A percentile compares a stretch with the other conserved stretches of the same genome.
phyloP scores from a whole-genome alignment of 2,329 filamentous ascomycete species.

The Epichloe festucae region DNA sequence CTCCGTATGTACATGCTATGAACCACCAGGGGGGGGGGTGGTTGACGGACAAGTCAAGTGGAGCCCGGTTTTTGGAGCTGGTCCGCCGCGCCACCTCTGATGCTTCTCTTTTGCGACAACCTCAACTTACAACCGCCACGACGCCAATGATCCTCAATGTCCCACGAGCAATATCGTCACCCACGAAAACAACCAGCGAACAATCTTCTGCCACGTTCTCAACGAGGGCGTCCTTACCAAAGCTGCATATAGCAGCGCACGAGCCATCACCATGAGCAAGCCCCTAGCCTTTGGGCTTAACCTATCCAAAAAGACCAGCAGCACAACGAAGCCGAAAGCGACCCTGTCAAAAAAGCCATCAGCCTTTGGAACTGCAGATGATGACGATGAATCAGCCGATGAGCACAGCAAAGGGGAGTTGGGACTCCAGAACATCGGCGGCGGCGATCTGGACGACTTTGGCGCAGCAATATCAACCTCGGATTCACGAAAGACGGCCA shows the following conservation, averaged over 20 bases:
- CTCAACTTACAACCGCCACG: not conserved
- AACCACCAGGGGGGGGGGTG: too few relatives aligned
- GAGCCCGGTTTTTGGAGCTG: not conserved
- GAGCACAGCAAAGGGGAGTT: conserved; percentile 24
- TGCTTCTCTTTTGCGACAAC: not conserved
- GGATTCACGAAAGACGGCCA: conserved; percentile 20
- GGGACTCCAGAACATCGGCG: conserved; percentile 47
- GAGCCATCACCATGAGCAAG: conserved; percentile 30
- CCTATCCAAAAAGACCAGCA: conserved; percentile 41
- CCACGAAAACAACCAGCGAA: not conserved
- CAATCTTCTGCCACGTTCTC: not conserved
- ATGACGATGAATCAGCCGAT: conserved; percentile 42
- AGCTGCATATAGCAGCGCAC: not conserved
- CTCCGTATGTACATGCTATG: too few relatives aligned
- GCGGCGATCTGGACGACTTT: conserved; percentile 47
- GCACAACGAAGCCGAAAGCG: conserved; percentile 33
- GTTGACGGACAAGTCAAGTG: not conserved
- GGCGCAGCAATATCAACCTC: conserved; percentile 12
- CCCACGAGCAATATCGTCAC: not conserved
- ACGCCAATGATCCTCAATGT: not conserved
- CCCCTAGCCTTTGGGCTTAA: conserved; percentile 46
- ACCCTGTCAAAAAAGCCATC: conserved; percentile 33
- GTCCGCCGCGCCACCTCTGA: not conserved
- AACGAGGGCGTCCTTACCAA: not conserved
- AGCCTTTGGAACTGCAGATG: conserved; percentile 44